Evolutionary conservation across 495 filamentous ascomycete species (phyloP), one percentile per base, ranked within the genome.

Genomic region (Rusavskia elegans): DNA sequence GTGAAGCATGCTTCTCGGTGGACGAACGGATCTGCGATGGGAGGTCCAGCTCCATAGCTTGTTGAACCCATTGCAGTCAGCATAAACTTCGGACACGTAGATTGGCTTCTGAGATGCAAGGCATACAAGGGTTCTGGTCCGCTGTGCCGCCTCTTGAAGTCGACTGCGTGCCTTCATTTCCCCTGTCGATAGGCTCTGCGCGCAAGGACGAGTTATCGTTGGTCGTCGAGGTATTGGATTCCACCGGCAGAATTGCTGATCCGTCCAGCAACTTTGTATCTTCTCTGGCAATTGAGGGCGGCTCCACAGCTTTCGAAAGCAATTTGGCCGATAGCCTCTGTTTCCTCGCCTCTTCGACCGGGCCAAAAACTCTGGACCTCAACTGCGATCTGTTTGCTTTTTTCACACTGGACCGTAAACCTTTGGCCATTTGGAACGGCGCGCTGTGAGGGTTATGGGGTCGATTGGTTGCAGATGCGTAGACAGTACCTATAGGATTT

Each of bases 261-360:
- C 8, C n/a, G n/a, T 21, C 39, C 39, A 11, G 8, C n/a, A 42
- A 17, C 5, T 2, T 42, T 42, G 39, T 21, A 19, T 42, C n/a
- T 19, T 20, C n/a, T 21, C 5, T 42, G 39, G 39, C 39, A 42
- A 8, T 42, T 6, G 39, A 4, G n/a, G 39, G 19, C 23, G 85
- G 80, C 61, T 85, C 77, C 16, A 78, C 68, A 11, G 80, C 82
- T 52, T 92, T 63, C 58, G 88, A 84, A 57, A 86, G 70, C 20
- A 94, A 69, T 62, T 87, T 93, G 48, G 83, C 82, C 2, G 85
- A 84, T 16, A 95, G 75, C 58, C 89, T 78, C 64, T 84, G 79
- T 41, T 77, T 81, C 49, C 89, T 76, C 37, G 83, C 88, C 59
- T 73, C 64, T 59, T 87, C 85, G 41, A 80, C 76, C 10, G 89